phyloP scores from a whole-genome alignment of 345 rosid species.

The Bretschneidera sinensis region DNA sequence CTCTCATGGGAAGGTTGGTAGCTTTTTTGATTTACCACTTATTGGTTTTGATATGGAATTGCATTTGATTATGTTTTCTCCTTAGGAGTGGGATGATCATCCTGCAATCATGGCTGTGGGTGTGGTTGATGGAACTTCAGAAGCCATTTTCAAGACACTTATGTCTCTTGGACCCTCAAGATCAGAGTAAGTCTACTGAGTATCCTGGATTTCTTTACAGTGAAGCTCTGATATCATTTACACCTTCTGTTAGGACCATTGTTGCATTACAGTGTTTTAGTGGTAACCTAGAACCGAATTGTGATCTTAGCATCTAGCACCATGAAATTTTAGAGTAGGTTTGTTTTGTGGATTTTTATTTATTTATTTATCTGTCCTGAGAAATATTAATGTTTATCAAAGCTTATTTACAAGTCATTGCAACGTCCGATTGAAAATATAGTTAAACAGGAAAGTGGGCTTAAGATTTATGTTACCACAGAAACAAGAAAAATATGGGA shows the following conservation, averaged over 20 bases:
- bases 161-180: constrained; percentile 96
- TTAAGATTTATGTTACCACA: constrained; percentile 2
- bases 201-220: not conserved
- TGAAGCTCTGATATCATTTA: constrained; percentile 3
- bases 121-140: constrained; percentile 89
- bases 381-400: not conserved
- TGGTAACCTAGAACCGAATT: not conserved
- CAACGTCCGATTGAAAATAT: not conserved
- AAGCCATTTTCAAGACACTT: constrained; percentile 84
- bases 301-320: not conserved
- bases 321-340: not conserved
- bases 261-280: constrained; percentile 8
- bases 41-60: constrained; percentile 3
- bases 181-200: constrained; percentile 62
- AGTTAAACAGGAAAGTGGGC: too few species aligned
- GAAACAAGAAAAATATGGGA: not conserved
- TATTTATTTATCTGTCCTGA: not conserved
- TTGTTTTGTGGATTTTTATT: not conserved
- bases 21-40: constrained; percentile 15
- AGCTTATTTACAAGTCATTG: not conserved
- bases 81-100: constrained; percentile 88
- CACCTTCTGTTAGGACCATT: not conserved
- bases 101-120: constrained; percentile 98
- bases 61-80: constrained; percentile 5
- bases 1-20: constrained; percentile 58